Conservation (phyloP, 371 early-diverging fungal species). For the Actinomortierella wolfii region DNA sequence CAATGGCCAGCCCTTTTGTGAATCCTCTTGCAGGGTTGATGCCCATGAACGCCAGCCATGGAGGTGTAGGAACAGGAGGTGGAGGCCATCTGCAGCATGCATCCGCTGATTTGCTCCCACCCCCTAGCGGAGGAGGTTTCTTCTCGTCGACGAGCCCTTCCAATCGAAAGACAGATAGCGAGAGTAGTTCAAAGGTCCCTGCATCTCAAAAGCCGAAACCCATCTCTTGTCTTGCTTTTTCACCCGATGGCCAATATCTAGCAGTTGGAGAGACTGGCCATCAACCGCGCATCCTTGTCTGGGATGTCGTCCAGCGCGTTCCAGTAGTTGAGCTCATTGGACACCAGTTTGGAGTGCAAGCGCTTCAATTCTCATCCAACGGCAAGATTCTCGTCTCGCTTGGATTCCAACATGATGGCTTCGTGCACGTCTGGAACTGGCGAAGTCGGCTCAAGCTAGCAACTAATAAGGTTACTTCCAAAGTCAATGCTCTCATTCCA, state of each 20-base stretch:
- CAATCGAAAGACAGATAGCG: conserved; percentile 4
- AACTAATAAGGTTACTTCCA: conserved; percentile 70
- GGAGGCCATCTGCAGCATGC: background rate
- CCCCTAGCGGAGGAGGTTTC: background rate
- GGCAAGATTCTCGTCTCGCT: conserved; percentile 74
- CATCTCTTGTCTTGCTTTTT: conserved; percentile 78
- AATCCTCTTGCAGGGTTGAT: conserved; percentile 39
- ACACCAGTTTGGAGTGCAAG: conserved; percentile 82
- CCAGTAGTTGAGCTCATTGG: conserved; percentile 71
- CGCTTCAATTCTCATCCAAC: conserved; percentile 77
- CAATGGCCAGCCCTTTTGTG: conserved; percentile 16
- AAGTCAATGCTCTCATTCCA: conserved; percentile 48
- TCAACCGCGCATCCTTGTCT: conserved; percentile 79
- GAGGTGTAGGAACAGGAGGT: too few species aligned
- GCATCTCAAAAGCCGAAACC: conserved; percentile 61
- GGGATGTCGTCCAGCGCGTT: conserved; percentile 63
- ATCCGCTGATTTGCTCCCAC: conserved; percentile 2
- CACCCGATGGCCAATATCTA: conserved; percentile 76
- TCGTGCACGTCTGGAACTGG: conserved; percentile 86
- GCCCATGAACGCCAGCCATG: conserved; percentile 12
- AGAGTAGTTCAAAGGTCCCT: conserved; percentile 1
- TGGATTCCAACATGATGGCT: conserved; percentile 89
- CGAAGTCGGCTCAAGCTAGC: conserved; percentile 68
- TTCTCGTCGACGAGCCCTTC: too few species aligned
- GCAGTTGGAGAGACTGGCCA: conserved; percentile 89